These are phyloP conservation scores for Trypanosoma grayi DNA, from an alignment of 208 protist species.

Conservation along the genomic window DNA sequence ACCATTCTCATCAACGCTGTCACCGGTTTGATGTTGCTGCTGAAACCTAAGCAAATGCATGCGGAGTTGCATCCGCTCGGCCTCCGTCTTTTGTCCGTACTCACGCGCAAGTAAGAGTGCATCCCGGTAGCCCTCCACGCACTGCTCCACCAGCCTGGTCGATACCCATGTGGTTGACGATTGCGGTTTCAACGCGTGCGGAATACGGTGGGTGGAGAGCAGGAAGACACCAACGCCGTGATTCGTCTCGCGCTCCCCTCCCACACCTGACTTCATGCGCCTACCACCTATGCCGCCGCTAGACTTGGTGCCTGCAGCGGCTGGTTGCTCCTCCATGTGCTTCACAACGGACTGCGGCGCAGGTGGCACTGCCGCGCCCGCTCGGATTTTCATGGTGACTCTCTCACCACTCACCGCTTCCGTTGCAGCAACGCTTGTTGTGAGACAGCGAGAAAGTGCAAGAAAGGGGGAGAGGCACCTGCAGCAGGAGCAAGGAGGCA, in stretches of 20 bases:
- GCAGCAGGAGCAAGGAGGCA: too few species aligned
- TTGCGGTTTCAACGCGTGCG: conserved; percentile 39
- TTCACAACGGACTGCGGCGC: too few species aligned
- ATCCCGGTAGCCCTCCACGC: conserved; percentile 41
- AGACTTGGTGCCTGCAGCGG: too few species aligned
- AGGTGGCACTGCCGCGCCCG: too few species aligned
- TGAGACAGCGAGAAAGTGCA: too few species aligned
- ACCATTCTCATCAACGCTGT: not conserved
- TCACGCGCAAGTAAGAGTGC: conserved; percentile 47
- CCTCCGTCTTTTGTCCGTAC: conserved; percentile 14
- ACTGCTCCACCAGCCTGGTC: conserved; percentile 46
- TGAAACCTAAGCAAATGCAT: conserved; percentile 5
- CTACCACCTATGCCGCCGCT: too few species aligned
- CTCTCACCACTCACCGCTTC: too few species aligned
- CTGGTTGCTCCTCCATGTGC: too few species aligned
- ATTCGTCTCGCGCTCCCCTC: not conserved
- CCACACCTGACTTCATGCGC: not conserved
- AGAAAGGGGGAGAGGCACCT: too few species aligned
- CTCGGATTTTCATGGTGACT: too few species aligned
- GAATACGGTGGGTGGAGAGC: conserved; percentile 46
- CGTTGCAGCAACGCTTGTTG: too few species aligned
- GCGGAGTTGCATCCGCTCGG: conserved; percentile 30
- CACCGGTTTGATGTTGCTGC: not conserved
- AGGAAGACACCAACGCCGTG: conserved; percentile 54
- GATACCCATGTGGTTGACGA: conserved; percentile 27